phyloP scores from a whole-genome alignment of 345 rosid genomes.

The Aegle marmelos region DNA sequence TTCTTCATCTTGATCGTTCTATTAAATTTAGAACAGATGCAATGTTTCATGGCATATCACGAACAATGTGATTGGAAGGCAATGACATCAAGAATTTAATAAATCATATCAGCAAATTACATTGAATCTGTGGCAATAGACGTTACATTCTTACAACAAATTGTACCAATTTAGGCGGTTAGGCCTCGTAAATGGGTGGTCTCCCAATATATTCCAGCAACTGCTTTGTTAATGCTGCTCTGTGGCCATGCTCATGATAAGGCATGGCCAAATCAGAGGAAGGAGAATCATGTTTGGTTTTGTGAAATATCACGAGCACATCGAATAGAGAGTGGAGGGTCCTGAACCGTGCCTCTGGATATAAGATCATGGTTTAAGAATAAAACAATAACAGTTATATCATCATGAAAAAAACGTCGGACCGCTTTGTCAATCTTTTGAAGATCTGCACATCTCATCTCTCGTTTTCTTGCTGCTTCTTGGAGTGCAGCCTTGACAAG shows the following conservation, averaged over 20 bases:
- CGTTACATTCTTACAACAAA: neutral
- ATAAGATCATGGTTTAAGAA: conserved; percentile 83
- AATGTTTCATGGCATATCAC: neutral
- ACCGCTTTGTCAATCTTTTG: conserved; percentile 83
- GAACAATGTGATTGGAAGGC: neutral
- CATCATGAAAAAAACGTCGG: conserved; percentile 94
- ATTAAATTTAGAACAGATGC: too few species aligned
- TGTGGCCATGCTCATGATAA: neutral
- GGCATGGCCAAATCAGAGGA: neutral
- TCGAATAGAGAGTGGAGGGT: conserved; percentile 57
- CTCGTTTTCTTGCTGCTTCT: conserved; percentile 87
- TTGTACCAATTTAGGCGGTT: conserved; percentile 13
- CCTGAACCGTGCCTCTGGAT: conserved; percentile 52
- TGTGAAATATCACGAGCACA: conserved; percentile 43
- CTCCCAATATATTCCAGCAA: neutral
- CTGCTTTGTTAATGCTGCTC: conserved; percentile 16
- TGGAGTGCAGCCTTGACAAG: conserved; percentile 83
- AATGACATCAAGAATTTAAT: neutral
- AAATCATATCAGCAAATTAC: conserved; percentile 8
- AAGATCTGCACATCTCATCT: conserved; percentile 88
- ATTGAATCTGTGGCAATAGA: neutral
- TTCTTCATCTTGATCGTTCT: neutral
- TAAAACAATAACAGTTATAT: conserved; percentile 78
- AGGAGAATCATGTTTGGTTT: conserved; percentile 1
- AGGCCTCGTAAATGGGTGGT: conserved; percentile 5